A percentile compares a stretch with the other conserved stretches of the same genome.
These are phyloP conservation scores for Lasiosphaeria miniovina DNA, from an alignment of 495 filamentous ascomycete genomes.

Conservation along the genomic window DNA sequence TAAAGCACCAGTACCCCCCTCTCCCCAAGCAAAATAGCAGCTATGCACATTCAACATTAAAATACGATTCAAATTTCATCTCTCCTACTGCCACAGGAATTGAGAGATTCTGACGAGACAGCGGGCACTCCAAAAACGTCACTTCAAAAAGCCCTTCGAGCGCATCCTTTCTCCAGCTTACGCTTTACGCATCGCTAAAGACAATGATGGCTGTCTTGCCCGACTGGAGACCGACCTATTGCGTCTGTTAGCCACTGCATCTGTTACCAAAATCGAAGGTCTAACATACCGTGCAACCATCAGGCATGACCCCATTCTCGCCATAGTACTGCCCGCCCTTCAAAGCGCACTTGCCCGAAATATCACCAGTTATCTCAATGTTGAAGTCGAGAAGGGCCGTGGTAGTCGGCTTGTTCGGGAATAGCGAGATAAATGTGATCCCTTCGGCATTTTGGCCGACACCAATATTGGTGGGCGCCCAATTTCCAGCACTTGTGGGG, in stretches of 20 bases:
- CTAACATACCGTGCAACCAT: slow-evolving; percentile 69
- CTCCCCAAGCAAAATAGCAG: slow-evolving; percentile 42
- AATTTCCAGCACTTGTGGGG: slow-evolving; percentile 68
- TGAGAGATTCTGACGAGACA: slow-evolving; percentile 2
- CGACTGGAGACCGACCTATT: slow-evolving; percentile 36
- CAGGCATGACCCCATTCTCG: slow-evolving; percentile 15
- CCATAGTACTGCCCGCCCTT: slow-evolving; percentile 61
- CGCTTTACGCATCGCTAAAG: slow-evolving; percentile 14
- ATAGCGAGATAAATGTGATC: slow-evolving; percentile 77
- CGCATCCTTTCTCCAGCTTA: slow-evolving; percentile 9
- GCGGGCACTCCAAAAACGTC: neutral
- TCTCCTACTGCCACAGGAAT: slow-evolving; percentile 9
- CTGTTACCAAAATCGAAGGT: neutral
- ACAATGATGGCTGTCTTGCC: slow-evolving; percentile 39
- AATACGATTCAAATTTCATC: slow-evolving; percentile 23
- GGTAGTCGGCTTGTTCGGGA: slow-evolving; percentile 61
- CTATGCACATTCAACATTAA: slow-evolving; percentile 31
- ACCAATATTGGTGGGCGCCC: slow-evolving; percentile 84
- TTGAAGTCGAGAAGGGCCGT: slow-evolving; percentile 65
- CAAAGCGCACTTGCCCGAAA: slow-evolving; percentile 68
- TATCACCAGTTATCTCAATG: slow-evolving; percentile 64
- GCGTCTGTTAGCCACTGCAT: slow-evolving; percentile 17
- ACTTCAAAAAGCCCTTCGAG: neutral
- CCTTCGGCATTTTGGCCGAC: slow-evolving; percentile 63
- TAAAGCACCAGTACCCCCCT: slow-evolving; percentile 6